Evolutionary conservation across 208 protist genomes (phyloP), one percentile per base, ranked within the genome.

Genomic region (Leptomonas pyrrhocoris): DNA sequence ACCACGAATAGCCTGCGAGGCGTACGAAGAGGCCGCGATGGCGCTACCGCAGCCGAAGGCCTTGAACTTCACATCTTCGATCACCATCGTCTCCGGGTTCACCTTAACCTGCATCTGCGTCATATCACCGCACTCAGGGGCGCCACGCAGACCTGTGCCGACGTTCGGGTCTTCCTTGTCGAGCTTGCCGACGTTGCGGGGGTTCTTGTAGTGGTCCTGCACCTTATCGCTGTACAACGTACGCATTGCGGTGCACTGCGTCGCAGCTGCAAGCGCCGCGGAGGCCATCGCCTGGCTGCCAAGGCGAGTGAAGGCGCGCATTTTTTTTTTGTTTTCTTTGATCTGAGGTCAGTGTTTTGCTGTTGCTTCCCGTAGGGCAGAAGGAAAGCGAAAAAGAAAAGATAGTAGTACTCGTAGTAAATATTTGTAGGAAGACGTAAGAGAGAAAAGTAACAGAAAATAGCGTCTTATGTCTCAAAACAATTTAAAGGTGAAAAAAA

Each of bases 11-110:
- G 96, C 97, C 77, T 99, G 98, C 12, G 99, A 99, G 8, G 98
- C 99, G 27, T 99, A 96, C 0, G 97, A 99, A 9, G 91, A 98
- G 23, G 88, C 91, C 0, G 99, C 98, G 68, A 99, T 99, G 34
- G 99, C 99, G 45, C 98, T 99, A 25, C 98, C 98, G 81, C 99
- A 99, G 53, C 99, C 99, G 82, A 99, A 99, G 1, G 98, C 99
- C 85, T 99, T 99, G 76, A 99, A 99, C 69, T 93, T 93, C 19
- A 98, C 97, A 75, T 99, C 95, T 34, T 92, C 87, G 58, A 99
- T 98, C 23, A 93, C 73, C 27, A 92, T 79, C 15, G 89, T 94
- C 34, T 97, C 86, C 13, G 93, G 89, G 71, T 98, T 96, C 13
- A 98, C 86, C 77, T 98, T 96, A 19, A 99, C 86, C 79, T 99